Base-by-base conservation (phyloP, 495 filamentous ascomycete species). In the Apiosordaria backusii region DNA sequence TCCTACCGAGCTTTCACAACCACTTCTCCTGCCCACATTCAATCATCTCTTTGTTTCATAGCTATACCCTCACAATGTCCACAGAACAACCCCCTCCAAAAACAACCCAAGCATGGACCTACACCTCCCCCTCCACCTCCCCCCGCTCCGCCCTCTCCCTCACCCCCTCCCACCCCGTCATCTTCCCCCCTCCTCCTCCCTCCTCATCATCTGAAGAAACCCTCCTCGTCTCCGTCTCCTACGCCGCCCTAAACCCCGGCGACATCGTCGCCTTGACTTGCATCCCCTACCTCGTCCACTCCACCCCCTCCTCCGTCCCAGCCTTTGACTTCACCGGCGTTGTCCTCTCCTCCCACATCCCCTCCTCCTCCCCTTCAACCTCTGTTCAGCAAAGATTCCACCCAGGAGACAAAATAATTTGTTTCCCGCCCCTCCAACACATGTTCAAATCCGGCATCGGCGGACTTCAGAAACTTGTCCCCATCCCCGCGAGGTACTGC, bases 221-320 rank as follows among this genome's bases (percentile, higher is more conserved):
- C 40, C 66, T 81, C 63, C 75, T 78, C 24, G 60, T 83, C 62
- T 70, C 71, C 59, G 66, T 80, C 29, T 65, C 71, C 62, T 71
- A 80, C 70, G 74, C 77, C 4, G 72, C 76, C 40, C 76, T 83
- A 60, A 79, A 79, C 71, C 77, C 79, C 19, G 79, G 74, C 64
- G 75, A 70, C n/a, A 67, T 73, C 18, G 68, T 81, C 50, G 57
- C 74, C 60, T 75, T 79, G 66, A 50, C 68, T 25, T 52, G 77
- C 57, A 55, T 76, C 16, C 80, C 79, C 18, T 63, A 67, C 60
- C 18, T 78, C 64, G 45, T 78, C 52, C 78, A 76, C 26, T 64
- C 61, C 21, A 68, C 58, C 16, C 35, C 60, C 1, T 55, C 67
- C 61, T 59, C 65, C 16, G 72, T 74, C 2, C 78, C 80, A 1